Conservation (phyloP, 2,329 filamentous ascomycete species). For the Cercospora berteroae region DNA sequence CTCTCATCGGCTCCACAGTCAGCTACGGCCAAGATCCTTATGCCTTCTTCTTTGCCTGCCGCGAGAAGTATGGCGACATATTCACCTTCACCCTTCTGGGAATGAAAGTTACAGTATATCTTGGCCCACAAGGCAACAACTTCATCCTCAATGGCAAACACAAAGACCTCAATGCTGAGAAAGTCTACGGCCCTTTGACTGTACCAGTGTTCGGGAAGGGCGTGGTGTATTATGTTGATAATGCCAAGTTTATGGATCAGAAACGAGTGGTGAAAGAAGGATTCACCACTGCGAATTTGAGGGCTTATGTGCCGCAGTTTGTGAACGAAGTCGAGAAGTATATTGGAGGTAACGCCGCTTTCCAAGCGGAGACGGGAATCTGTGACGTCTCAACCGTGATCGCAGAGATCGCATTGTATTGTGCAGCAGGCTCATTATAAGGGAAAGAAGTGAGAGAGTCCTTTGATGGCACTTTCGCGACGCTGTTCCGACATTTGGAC, state of each 20-base stretch:
- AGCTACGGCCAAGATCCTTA: slow-evolving; percentile 94
- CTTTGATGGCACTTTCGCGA: slow-evolving; percentile 77
- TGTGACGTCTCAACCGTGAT: slow-evolving; percentile 72
- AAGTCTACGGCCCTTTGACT: slow-evolving; percentile 77
- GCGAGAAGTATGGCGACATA: slow-evolving; percentile 81
- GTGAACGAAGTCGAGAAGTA: slow-evolving; percentile 70
- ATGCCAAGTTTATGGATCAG: slow-evolving; percentile 91
- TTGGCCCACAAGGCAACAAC: slow-evolving; percentile 80
- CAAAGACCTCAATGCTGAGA: slow-evolving; percentile 84
- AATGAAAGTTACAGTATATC: slow-evolving; percentile 81
- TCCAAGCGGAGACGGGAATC: slow-evolving; percentile 51
- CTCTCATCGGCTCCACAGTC: slow-evolving; percentile 82
- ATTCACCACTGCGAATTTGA: slow-evolving; percentile 71
- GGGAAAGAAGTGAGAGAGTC: slow-evolving; percentile 76
- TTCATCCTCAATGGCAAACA: slow-evolving; percentile 90
- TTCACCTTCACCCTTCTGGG: slow-evolving; percentile 87
- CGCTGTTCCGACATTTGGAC: slow-evolving; percentile 82
- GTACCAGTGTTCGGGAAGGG: slow-evolving; percentile 74
- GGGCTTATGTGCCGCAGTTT: slow-evolving; percentile 75
- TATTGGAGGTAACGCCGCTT: slow-evolving; percentile 58
- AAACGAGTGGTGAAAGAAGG: slow-evolving; percentile 86
- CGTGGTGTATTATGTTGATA: slow-evolving; percentile 88
- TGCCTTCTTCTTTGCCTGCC: slow-evolving; percentile 72
- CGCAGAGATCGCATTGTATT: slow-evolving; percentile 86
- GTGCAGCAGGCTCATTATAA: slow-evolving; percentile 80